phyloP scores from a whole-genome alignment of 2,329 filamentous ascomycete genomes.

The Microascus cirrosus region DNA sequence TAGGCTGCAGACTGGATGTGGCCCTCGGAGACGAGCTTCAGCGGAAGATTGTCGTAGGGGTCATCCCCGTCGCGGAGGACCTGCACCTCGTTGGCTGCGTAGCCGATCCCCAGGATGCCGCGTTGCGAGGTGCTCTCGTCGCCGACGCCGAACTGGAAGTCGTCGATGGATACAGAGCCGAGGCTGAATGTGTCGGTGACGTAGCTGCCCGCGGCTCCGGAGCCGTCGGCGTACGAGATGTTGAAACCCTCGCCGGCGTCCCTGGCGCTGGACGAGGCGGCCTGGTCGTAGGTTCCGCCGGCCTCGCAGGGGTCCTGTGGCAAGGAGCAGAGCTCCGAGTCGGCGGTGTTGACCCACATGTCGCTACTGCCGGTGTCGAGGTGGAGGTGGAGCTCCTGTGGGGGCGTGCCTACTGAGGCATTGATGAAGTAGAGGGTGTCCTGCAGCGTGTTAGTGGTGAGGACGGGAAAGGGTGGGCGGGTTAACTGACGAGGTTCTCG shows the following conservation, averaged over 20 bases:
- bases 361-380: constrained; percentile 61
- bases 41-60: constrained; percentile 59
- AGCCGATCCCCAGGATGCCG: constrained; percentile 80
- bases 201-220: constrained; percentile 68
- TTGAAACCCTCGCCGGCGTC: constrained; percentile 71
- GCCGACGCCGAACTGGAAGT: constrained; percentile 63
- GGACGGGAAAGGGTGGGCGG: constrained; percentile 9
- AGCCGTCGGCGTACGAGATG: constrained; percentile 79
- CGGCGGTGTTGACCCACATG: constrained; percentile 57
- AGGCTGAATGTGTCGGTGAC: constrained; percentile 61
- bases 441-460: constrained; percentile 17
- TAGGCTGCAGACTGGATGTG: constrained; percentile 57
- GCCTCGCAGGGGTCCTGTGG: constrained; percentile 39
- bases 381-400: constrained; percentile 45
- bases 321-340: constrained; percentile 47
- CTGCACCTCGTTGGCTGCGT: constrained; percentile 66
- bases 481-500: constrained; percentile 40
- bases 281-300: constrained; percentile 58
- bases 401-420: constrained; percentile 49
- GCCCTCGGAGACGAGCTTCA: constrained; percentile 48
- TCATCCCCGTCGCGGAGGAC: constrained; percentile 41
- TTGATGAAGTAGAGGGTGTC: constrained; percentile 56
- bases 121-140: constrained; percentile 50
- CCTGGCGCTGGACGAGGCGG: constrained; percentile 63
- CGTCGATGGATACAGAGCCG: constrained; percentile 37